Percentiles rank a stretch among this genome's conserved stretches.
Evolutionary conservation across 2,329 filamentous ascomycete genomes (phyloP).

Genomic region (Lachnellula arida): DNA sequence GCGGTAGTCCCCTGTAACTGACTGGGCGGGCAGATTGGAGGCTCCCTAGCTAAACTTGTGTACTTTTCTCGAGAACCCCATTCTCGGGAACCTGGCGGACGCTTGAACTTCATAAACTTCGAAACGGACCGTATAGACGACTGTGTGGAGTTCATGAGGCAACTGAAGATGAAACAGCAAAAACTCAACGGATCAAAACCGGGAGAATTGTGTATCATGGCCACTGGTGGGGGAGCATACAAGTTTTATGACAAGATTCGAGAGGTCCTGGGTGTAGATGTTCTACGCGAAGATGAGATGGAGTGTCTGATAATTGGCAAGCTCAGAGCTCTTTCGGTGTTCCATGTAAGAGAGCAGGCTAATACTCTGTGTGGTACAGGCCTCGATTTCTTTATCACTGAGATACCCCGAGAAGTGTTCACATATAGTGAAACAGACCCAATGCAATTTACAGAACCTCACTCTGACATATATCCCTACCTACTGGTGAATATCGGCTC

Average conservation of each 20-base stretch:
- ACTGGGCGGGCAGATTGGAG: slow-evolving; percentile 66
- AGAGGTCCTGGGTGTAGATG: slow-evolving; percentile 78
- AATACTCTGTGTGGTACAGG: slow-evolving; percentile 44
- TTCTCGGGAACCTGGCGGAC: slow-evolving; percentile 74
- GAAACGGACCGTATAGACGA: slow-evolving; percentile 93
- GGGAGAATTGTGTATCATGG: slow-evolving; percentile 82
- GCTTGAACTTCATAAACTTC: slow-evolving; percentile 92
- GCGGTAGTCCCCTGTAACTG: neutral
- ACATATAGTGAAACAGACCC: slow-evolving; percentile 89
- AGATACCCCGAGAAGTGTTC: slow-evolving; percentile 95
- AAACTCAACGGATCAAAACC: slow-evolving; percentile 67
- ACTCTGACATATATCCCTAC: slow-evolving; percentile 88
- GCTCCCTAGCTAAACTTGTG: slow-evolving; percentile 91
- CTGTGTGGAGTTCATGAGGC: slow-evolving; percentile 86
- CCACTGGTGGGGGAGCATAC: slow-evolving; percentile 91
- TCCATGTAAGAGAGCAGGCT: neutral
- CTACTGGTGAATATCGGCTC: slow-evolving; percentile 97
- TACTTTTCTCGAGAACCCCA: slow-evolving; percentile 91
- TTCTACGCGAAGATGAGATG: slow-evolving; percentile 95
- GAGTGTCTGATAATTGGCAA: slow-evolving; percentile 91
- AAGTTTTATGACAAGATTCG: slow-evolving; percentile 94
- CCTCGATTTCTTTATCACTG: slow-evolving; percentile 97
- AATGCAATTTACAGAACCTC: slow-evolving; percentile 79
- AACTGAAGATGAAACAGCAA: slow-evolving; percentile 77
- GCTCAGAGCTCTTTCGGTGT: slow-evolving; percentile 14